A percentile compares a stretch with the other conserved stretches of the same genome.
phyloP scores from a whole-genome alignment of 75 land plant species.

The Selaginella tamariscina region DNA sequence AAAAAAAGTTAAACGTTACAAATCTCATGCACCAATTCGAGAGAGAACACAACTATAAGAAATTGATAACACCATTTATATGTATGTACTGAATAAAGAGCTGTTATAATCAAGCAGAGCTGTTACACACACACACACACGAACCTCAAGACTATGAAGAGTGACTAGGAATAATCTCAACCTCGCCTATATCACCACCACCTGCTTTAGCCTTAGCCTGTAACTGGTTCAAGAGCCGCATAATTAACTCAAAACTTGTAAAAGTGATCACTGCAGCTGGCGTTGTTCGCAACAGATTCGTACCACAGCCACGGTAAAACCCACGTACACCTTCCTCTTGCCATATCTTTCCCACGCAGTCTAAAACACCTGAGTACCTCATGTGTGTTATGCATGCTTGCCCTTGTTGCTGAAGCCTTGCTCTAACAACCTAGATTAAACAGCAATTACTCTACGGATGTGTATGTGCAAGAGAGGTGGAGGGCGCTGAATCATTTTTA shows the following conservation, averaged over 20 bases:
- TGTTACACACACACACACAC: too few species aligned
- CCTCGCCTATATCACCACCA: too few species aligned
- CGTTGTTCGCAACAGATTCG: slow-evolving; percentile 63
- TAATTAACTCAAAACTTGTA: slow-evolving; percentile 74
- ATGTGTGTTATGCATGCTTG: slow-evolving; percentile 34
- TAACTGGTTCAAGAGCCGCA: not conserved
- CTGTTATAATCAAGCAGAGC: too few species aligned
- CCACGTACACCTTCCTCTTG: slow-evolving; percentile 55
- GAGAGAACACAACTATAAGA: too few species aligned
- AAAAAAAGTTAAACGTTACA: too few species aligned
- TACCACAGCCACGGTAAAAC: slow-evolving; percentile 75
- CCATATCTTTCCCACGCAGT: slow-evolving; percentile 52
- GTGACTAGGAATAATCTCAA: too few species aligned
- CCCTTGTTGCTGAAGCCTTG: slow-evolving; percentile 77
- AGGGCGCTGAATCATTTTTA: not conserved
- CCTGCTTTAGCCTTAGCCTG: too few species aligned
- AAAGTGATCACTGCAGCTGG: slow-evolving; percentile 95
- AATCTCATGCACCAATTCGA: too few species aligned
- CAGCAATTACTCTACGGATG: not conserved
- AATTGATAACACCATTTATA: too few species aligned
- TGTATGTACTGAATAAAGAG: too few species aligned
- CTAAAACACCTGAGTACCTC: slow-evolving; percentile 50
- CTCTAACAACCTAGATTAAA: slow-evolving; percentile 49
- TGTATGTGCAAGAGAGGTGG: not conserved
- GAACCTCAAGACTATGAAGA: too few species aligned